A percentile compares a stretch with the other conserved stretches of the same genome.
phyloP scores from a whole-genome alignment of 1,284 basidiomycete genomes.

The Sutorius eximius region DNA sequence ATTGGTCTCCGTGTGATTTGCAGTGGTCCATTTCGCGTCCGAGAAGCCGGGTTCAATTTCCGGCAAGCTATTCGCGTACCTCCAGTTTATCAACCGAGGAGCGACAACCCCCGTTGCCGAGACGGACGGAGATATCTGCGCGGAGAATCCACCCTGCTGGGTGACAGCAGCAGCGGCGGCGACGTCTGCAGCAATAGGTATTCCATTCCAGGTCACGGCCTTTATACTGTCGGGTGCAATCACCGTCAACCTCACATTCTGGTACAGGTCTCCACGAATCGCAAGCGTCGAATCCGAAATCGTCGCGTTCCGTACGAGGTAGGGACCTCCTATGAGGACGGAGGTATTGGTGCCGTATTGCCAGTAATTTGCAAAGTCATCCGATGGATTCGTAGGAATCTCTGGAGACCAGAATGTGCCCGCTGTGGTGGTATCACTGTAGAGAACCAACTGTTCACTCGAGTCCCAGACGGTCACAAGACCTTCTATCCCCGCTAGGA shows the following conservation, averaged over 20 bases:
- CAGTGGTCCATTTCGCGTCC: slow-evolving; percentile 62
- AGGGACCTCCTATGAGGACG: slow-evolving; percentile 53
- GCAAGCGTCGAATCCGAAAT: slow-evolving; percentile 42
- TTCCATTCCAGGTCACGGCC: slow-evolving; percentile 70
- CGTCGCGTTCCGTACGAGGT: slow-evolving; percentile 54
- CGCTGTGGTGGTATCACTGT: slow-evolving; percentile 60
- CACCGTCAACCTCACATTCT: slow-evolving; percentile 42
- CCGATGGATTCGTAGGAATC: slow-evolving; percentile 32
- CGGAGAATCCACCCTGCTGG: slow-evolving; percentile 41
- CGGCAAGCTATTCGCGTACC: slow-evolving; percentile 68
- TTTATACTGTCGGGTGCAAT: slow-evolving; percentile 48
- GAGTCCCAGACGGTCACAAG: slow-evolving; percentile 67
- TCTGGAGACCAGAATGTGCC: slow-evolving; percentile 57
- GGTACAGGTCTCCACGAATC: slow-evolving; percentile 49
- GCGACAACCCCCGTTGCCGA: slow-evolving; percentile 20
- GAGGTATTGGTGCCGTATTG: slow-evolving; percentile 53
- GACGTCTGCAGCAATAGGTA: slow-evolving; percentile 41
- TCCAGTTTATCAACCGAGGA: slow-evolving; percentile 59
- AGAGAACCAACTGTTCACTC: slow-evolving; percentile 62
- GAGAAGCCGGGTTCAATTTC: slow-evolving; percentile 58
- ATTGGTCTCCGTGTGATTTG: slow-evolving; percentile 69
- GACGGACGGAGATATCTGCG: slow-evolving; percentile 23
- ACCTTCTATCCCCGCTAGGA: slow-evolving; percentile 56
- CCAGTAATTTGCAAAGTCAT: slow-evolving; percentile 45
- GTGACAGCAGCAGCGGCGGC: slow-evolving; percentile 34